phyloP scores from a whole-genome alignment of 441 rosid genomes.

The Arabidopsis lyrata region DNA sequence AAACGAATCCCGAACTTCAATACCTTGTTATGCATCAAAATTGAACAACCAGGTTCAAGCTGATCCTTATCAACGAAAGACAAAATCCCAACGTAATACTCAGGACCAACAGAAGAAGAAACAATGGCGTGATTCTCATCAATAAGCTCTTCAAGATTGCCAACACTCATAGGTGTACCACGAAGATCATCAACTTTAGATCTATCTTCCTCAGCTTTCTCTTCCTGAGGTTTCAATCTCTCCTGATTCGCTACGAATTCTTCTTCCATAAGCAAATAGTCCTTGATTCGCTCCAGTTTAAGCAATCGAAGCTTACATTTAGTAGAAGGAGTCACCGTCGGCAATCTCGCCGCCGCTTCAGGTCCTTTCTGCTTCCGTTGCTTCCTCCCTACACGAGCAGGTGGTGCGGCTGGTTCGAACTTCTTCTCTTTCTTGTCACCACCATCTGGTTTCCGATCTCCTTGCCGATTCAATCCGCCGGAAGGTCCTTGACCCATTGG shows the following conservation, averaged over 20 bases:
- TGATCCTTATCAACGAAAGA: constrained; percentile 92
- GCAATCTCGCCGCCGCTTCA: constrained; percentile 88
- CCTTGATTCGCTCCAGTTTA: constrained; percentile 87
- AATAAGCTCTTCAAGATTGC: constrained; percentile 87
- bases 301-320: constrained; percentile 86
- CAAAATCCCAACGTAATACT: constrained; percentile 87
- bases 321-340: constrained; percentile 77
- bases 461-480: constrained; percentile 58
- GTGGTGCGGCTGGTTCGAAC: constrained; percentile 88
- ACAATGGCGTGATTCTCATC: constrained; percentile 98
- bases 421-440: constrained; percentile 66
- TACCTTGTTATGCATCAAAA: constrained; percentile 94
- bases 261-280: constrained; percentile 90
- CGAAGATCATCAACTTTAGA: constrained; percentile 94
- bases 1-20: not conserved
- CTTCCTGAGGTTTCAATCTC: constrained; percentile 92
- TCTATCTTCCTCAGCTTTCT: constrained; percentile 95
- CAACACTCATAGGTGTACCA: constrained; percentile 96
- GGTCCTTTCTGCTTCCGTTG: constrained; percentile 89
- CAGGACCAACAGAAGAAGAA: constrained; percentile 92
- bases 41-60: constrained; percentile 94
- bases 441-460: constrained; percentile 62
- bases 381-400: constrained; percentile 85
- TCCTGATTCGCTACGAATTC: constrained; percentile 92
- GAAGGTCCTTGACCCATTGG: constrained; percentile 73